Evolutionary conservation across 1,139 yeast species (phyloP).

Genomic region (Taphrina deformans): DNA sequence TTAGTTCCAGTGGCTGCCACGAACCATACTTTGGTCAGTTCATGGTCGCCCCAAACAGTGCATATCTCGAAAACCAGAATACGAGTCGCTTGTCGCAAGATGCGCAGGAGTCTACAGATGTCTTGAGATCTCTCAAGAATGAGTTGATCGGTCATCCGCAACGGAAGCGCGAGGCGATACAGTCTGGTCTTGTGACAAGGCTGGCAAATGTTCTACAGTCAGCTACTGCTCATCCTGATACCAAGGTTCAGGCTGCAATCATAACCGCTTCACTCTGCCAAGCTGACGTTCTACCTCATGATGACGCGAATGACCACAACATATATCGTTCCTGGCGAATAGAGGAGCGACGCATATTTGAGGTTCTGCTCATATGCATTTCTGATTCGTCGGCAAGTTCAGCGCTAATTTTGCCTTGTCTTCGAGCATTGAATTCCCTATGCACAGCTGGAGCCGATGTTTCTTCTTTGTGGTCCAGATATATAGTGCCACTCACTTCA

Average conservation of each 20-base stretch:
- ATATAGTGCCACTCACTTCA: background rate
- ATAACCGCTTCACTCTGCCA: slow-evolving; percentile 45
- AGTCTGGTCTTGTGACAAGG: slow-evolving; percentile 41
- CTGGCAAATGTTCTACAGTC: slow-evolving; percentile 41
- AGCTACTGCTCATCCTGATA: slow-evolving; percentile 35
- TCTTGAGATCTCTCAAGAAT: slow-evolving; percentile 43
- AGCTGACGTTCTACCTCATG: slow-evolving; percentile 38
- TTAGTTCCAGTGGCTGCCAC: too few relatives aligned
- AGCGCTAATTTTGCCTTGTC: slow-evolving; percentile 12
- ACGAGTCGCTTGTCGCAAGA: background rate
- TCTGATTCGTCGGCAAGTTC: background rate
- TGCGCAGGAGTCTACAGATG: slow-evolving; percentile 35
- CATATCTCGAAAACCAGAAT: background rate
- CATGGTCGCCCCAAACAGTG: slow-evolving; percentile 8
- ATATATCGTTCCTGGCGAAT: background rate
- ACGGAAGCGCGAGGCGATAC: slow-evolving; percentile 42
- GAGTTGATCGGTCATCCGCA: slow-evolving; percentile 47
- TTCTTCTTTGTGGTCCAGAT: background rate
- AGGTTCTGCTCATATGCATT: background rate
- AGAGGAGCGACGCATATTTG: background rate
- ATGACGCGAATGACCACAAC: background rate
- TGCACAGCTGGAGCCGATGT: background rate
- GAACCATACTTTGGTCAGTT: too few relatives aligned
- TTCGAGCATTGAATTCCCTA: slow-evolving; percentile 13
- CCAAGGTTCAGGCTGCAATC: slow-evolving; percentile 43